These are phyloP conservation scores for Cercospora sesami DNA, from an alignment of 2,329 filamentous ascomycete genomes.

Conservation along the genomic window DNA sequence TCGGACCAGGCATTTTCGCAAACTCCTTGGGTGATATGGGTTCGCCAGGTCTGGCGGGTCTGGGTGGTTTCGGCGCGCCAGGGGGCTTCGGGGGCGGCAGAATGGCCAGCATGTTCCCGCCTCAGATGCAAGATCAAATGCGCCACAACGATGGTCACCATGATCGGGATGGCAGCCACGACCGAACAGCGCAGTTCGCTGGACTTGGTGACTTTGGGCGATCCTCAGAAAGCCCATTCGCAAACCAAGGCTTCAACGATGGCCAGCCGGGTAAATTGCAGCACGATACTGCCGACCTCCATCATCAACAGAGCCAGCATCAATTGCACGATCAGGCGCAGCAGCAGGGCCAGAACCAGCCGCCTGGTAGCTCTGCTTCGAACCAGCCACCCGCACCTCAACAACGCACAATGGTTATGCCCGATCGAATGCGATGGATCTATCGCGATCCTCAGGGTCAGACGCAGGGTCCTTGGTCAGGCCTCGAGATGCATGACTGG, in stretches of 20 bases:
- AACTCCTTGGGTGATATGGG: slow-evolving; percentile 75
- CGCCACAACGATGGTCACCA: slow-evolving; percentile 54
- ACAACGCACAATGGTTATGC: slow-evolving; percentile 95
- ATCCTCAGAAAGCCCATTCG: slow-evolving; percentile 61
- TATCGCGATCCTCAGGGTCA: slow-evolving; percentile 93
- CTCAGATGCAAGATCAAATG: slow-evolving; percentile 89
- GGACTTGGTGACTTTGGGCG: slow-evolving; percentile 30
- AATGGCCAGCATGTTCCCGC: slow-evolving; percentile 75
- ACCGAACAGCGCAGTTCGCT: slow-evolving; percentile 42
- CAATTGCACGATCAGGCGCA: slow-evolving; percentile 21
- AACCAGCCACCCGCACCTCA: slow-evolving; percentile 68
- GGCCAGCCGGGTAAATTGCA: slow-evolving; percentile 21
- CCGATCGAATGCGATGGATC: slow-evolving; percentile 97
- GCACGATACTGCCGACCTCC: slow-evolving; percentile 24
- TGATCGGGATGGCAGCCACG: slow-evolving; percentile 49
- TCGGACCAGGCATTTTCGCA: slow-evolving; percentile 64
- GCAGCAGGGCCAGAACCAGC: slow-evolving; percentile 29
- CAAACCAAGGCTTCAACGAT: slow-evolving; percentile 28
- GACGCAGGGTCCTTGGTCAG: slow-evolving; percentile 91
- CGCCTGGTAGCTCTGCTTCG: slow-evolving; percentile 54
- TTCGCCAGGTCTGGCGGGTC: slow-evolving; percentile 67
- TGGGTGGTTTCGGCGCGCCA: slow-evolving; percentile 67
- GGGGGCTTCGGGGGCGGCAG: slow-evolving; percentile 49
- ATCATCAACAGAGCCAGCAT: slow-evolving; percentile 24
- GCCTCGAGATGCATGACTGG: slow-evolving; percentile 99